Conservation (phyloP, 306 rosid species). For the Crotalaria pallida region DNA sequence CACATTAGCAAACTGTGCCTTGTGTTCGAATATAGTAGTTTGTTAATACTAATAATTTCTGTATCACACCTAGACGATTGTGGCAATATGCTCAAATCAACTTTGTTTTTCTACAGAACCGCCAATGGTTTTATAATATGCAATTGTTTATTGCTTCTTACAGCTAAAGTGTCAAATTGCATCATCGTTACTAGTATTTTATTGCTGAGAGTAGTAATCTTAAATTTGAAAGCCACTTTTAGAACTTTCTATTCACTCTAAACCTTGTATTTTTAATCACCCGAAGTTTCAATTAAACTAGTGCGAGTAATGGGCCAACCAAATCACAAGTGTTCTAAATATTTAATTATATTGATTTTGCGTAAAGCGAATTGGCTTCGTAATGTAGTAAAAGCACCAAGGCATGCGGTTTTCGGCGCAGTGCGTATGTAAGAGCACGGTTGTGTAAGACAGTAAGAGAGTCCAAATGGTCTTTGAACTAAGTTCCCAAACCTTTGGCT, state of each 20-base stretch:
- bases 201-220: not conserved
- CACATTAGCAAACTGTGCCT: not conserved
- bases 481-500: not conserved
- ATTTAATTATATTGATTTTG: not conserved
- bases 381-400: not conserved
- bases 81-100: not conserved
- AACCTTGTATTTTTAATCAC: not conserved
- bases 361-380: not conserved
- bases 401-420: not conserved
- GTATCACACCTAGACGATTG: not conserved
- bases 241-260: not conserved
- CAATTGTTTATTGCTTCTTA: not conserved
- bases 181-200: too few relatives aligned
- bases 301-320: not conserved
- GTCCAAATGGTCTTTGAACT: slow-evolving; percentile 4
- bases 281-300: not conserved
- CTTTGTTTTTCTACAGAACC: not conserved
- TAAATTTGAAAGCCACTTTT: not conserved
- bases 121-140: slow-evolving; percentile 5
- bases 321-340: not conserved
- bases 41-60: not conserved
- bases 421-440: not conserved
- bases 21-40: not conserved
- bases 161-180: not conserved
- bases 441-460: too few relatives aligned